Percentiles rank a stretch among this genome's conserved stretches.
Evolutionary conservation across 176 grass and related monocot genomes (phyloP).

Genomic region (Triticum monococcum): DNA sequence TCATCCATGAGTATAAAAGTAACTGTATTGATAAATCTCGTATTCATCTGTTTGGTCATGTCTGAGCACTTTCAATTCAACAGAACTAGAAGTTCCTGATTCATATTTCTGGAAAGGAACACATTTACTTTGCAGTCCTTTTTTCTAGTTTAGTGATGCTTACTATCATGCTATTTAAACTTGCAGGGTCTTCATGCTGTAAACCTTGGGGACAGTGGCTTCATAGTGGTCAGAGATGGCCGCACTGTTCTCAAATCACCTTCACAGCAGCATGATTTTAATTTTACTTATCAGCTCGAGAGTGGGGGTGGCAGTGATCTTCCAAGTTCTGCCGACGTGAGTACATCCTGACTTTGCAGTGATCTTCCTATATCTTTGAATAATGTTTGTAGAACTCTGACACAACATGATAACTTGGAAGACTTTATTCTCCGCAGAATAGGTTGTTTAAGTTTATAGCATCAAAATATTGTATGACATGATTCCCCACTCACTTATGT

Average conservation of each 20-base stretch:
- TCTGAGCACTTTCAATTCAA: background rate
- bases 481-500: background rate
- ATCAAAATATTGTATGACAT: background rate
- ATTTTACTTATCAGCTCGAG: constrained; percentile 99
- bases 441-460: background rate
- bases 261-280: constrained; percentile 97
- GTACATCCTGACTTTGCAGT: constrained; percentile 20
- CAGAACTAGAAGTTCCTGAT: background rate
- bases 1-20: background rate
- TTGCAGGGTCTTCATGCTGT: constrained; percentile 77
- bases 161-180: background rate
- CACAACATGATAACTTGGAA: background rate
- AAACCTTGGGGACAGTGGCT: constrained; percentile 96
- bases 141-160: background rate
- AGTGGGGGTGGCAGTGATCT: constrained; percentile 92
- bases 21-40: background rate
- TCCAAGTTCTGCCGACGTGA: constrained; percentile 88
- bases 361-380: background rate
- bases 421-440: background rate
- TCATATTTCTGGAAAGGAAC: background rate
- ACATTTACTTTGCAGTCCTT: background rate
- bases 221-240: constrained; percentile 85
- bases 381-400: background rate
- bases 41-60: background rate
- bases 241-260: constrained; percentile 85